Conservation (phyloP, 352 stramenopile species). For the Pythium biforme region DNA sequence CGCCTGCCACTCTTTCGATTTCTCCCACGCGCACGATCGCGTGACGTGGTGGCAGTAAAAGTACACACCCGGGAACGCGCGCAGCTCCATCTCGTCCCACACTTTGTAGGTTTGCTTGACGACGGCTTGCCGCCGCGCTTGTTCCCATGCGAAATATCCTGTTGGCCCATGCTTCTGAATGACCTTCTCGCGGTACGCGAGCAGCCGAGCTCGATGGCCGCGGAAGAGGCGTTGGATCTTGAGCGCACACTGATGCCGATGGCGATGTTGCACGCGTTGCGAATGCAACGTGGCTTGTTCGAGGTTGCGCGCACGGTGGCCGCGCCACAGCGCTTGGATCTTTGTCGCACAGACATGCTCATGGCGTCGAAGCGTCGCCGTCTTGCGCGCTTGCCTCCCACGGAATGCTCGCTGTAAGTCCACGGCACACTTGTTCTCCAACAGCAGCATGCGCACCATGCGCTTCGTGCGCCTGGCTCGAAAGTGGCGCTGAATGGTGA, state of each 20-base stretch:
- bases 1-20: slow-evolving; percentile 52
- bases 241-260: slow-evolving; percentile 30
- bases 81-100: slow-evolving; percentile 71
- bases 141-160: slow-evolving; percentile 66
- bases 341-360: slow-evolving; percentile 39
- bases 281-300: slow-evolving; percentile 28
- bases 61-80: slow-evolving; percentile 44
- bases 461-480: slow-evolving; percentile 40
- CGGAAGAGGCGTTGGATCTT: slow-evolving; percentile 61
- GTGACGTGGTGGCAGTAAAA: slow-evolving; percentile 82
- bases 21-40: slow-evolving; percentile 59
- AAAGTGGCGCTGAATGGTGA: slow-evolving; percentile 67
- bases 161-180: slow-evolving; percentile 45
- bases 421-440: slow-evolving; percentile 57
- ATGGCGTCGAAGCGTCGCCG: slow-evolving; percentile 32
- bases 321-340: slow-evolving; percentile 56
- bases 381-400: slow-evolving; percentile 42
- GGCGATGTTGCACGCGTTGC: slow-evolving; percentile 26
- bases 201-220: slow-evolving; percentile 40
- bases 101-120: slow-evolving; percentile 53
- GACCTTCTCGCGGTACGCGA: slow-evolving; percentile 43
- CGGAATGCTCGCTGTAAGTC: slow-evolving; percentile 69
- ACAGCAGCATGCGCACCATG: slow-evolving; percentile 46
- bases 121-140: slow-evolving; percentile 30
- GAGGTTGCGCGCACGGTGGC: slow-evolving; percentile 30